phyloP scores from a whole-genome alignment of 1,284 basidiomycete species.

The Sporisorium graminicola region DNA sequence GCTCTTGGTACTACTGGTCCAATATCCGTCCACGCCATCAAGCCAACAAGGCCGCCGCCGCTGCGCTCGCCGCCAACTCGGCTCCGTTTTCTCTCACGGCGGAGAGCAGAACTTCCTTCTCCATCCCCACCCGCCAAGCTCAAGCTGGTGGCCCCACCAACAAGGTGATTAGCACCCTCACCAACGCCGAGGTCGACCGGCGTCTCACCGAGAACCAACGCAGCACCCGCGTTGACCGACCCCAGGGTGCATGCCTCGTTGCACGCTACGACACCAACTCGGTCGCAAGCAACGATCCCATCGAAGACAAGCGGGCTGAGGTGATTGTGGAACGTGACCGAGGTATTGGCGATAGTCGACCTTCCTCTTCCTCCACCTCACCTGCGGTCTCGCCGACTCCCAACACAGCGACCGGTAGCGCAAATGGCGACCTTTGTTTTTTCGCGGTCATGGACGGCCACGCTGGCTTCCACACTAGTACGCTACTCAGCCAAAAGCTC shows the following conservation, averaged over 20 bases:
- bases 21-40: conserved; percentile 54
- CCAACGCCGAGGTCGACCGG: conserved; percentile 61
- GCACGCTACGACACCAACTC: conserved; percentile 67
- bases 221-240: conserved; percentile 61
- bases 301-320: conserved; percentile 67
- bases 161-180: conserved; percentile 64
- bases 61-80: conserved; percentile 37
- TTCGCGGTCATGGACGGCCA: conserved; percentile 95
- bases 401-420: conserved; percentile 29
- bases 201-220: conserved; percentile 62
- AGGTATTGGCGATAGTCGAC: conserved; percentile 38
- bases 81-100: conserved; percentile 54
- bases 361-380: conserved; percentile 21
- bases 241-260: conserved; percentile 61
- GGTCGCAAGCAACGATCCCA: conserved; percentile 65
- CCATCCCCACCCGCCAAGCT: conserved; percentile 56
- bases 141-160: conserved; percentile 48
- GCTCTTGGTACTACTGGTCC: conserved; percentile 67
- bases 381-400: conserved; percentile 19
- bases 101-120: conserved; percentile 54
- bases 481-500: conserved; percentile 84
- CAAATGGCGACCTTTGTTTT: conserved; percentile 72
- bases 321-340: conserved; percentile 68
- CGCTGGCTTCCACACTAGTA: conserved; percentile 84
- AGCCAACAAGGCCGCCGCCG: conserved; percentile 35